Evolutionary conservation across 306 rosid species (phyloP), one percentile per base, ranked within the genome.

Genomic region (barrel medic (Medicago truncatula)): DNA sequence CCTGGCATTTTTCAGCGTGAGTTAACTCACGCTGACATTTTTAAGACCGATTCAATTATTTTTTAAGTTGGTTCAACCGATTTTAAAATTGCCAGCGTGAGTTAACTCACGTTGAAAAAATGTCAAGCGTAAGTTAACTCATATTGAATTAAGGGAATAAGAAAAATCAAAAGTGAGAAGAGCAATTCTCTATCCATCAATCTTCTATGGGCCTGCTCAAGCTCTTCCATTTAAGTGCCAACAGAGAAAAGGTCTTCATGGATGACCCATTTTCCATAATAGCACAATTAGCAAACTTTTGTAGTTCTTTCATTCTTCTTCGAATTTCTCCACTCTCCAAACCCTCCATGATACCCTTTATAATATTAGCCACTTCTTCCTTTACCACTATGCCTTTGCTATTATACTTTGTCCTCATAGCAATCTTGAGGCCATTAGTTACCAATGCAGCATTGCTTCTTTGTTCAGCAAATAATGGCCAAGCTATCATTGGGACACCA

Each of bases 401-500:
- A 53, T 28, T 43, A 21, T n/a, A 31, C 9, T 69, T 76, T 0
- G 79, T 47, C 20, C 85, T 70, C 59, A 88, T 0, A 1, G 86
- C 88, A 71, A 88, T 77, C 73, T 28, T 80, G 5, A 85, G 44
- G 0, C 59, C 83, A 59, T 83, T 65, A 3, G 77, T 76, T 0
- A 86, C 34, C 59, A 73, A 2, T 49, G 63, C 87, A 0, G 87
- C 83, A 36, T 83, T 83, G 46, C 28, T 59, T 28, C 79, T 78
- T 31, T 82, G 88, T 38, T 85, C 86, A 7, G 88, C 88, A 72
- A 81, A 85, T 4, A 85, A 15, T 9, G 86, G 86, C 88, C 88
- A 82, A 1, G 86, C 79, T 0, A 85, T 75, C 70, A 85, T 15
- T 8, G 88, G 41, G 25, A 85, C 83, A 3, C 84, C 88, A 4